Percentiles rank a stretch among this genome's conserved stretches.
phyloP scores from a whole-genome alignment of 495 filamentous ascomycete species.

The Penicillium bovifimosum region DNA sequence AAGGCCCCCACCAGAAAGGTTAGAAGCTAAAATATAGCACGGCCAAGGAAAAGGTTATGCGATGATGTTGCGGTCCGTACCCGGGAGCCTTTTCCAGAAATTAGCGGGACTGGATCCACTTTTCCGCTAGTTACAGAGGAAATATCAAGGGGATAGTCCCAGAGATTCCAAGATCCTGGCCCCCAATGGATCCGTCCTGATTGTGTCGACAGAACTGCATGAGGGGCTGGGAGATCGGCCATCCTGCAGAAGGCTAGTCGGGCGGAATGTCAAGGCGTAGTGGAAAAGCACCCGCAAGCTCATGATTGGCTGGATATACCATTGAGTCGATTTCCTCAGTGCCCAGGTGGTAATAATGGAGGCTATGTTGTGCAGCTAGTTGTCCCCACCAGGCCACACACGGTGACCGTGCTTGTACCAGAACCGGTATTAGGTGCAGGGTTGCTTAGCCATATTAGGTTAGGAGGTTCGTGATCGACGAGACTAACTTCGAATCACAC shows the following conservation, averaged over 20 bases:
- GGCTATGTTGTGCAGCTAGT: constrained; percentile 25
- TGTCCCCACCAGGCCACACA: constrained; percentile 10
- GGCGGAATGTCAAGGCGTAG: constrained; percentile 14
- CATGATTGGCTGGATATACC: constrained; percentile 16
- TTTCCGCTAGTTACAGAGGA: neutral
- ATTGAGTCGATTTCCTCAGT: constrained; percentile 6
- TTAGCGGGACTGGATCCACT: constrained; percentile 9
- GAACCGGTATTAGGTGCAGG: constrained; percentile 12
- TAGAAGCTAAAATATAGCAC: constrained; percentile 11
- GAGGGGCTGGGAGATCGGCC: constrained; percentile 26
- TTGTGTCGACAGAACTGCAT: constrained; percentile 15
- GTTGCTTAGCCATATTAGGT: neutral
- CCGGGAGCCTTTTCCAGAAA: constrained; percentile 22
- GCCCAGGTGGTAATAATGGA: constrained; percentile 7
- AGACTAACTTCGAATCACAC: neutral
- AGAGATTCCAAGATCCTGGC: constrained; percentile 9
- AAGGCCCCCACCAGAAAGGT: constrained; percentile 3
- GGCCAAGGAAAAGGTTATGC: constrained; percentile 9
- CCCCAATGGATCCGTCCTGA: constrained; percentile 10
- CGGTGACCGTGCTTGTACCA: constrained; percentile 3
- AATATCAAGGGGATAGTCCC: neutral
- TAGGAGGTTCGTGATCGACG: neutral
- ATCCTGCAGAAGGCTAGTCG: constrained; percentile 20
- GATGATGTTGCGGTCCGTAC: constrained; percentile 21
- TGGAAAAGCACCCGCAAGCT: constrained; percentile 6